Base-by-base conservation (phyloP, 2,329 filamentous ascomycete species). In the Penicillium sp. region DNA sequence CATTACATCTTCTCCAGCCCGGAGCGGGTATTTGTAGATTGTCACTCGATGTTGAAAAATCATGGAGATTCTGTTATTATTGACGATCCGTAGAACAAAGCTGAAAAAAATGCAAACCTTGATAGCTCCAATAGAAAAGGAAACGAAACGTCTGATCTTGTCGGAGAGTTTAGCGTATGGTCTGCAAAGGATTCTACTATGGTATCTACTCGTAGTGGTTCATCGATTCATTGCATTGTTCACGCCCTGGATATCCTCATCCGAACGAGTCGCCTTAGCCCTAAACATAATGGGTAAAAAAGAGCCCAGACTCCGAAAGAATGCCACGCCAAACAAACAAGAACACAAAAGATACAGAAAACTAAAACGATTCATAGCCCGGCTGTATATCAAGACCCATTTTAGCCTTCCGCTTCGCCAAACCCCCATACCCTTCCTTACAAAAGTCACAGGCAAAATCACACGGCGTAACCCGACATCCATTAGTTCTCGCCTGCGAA, bases 371-470 rank as follows among this genome's bases (percentile, higher is more conserved):
- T n/a, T 27, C 38, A 34, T 28, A 42, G 8, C 34, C 44, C 23
- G 27, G 27, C 24, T 14, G 40, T 40, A 13, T 39, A 13, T 41
- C 58, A 6, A 50, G 38, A 4, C 51, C 52, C 62, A 69, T 68
- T 22, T 51, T 63, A 40, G 62, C 59, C 59, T 82, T 84, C 44
- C 81, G 75, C 57, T 66, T 75, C 58, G 77, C 77, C 50, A 89
- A 65, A 13, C 72, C 77, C 31, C 71, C 66, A 0, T 74, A 61
- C 1, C 72, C 72, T 60, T 89, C 84, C 67, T 89, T 89, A 63
- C 88, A 86, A 72, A 81, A 86, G 64, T 90, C 86, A 60, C 86
- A 90, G 2, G 86, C 86, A 70, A 79, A 86, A 55, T 88, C 81
- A 58, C 86, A 90, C 16, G 73, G 72, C 1, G 81, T 79, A 1